A percentile compares a stretch with the other conserved stretches of the same genome.
Evolutionary conservation across 495 filamentous ascomycete genomes (phyloP).

Genomic region (Podospora bellae-mahoneyi): DNA sequence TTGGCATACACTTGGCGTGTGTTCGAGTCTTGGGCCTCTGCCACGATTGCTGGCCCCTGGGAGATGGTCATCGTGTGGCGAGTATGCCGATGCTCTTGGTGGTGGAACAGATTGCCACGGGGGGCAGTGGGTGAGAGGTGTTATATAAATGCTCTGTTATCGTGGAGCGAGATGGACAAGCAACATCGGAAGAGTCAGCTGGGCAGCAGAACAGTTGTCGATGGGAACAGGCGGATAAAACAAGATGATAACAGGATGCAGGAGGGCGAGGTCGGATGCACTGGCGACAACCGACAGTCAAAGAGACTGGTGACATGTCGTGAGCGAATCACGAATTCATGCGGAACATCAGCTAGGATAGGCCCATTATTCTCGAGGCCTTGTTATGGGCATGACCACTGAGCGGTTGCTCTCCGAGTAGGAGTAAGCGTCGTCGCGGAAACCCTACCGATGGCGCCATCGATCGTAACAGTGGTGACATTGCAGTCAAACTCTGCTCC

Average conservation of each 20-base stretch:
- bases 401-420: not conserved
- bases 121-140: not conserved
- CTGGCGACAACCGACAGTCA: constrained; percentile 3
- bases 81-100: not conserved
- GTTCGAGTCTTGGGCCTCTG: constrained; percentile 8
- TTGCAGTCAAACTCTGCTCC: constrained; percentile 14
- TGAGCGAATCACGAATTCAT: constrained; percentile 28
- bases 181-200: not conserved
- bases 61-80: constrained; percentile 20
- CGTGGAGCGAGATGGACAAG: not conserved
- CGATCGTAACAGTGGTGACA: constrained; percentile 34
- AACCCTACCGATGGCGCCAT: constrained; percentile 35
- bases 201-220: not conserved
- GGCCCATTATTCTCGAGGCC: not conserved
- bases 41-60: constrained; percentile 18
- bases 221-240: not conserved
- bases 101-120: not conserved
- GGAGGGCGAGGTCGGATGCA: constrained; percentile 18
- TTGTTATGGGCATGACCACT: not conserved
- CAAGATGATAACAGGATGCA: constrained; percentile 1
- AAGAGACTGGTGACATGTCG: constrained; percentile 24
- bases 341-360: constrained; percentile 9
- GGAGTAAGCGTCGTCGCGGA: constrained; percentile 14
- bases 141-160: not conserved
- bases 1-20: constrained; percentile 14